Conservation (phyloP, 305 asterid species). For the Solanum hybrid region DNA sequence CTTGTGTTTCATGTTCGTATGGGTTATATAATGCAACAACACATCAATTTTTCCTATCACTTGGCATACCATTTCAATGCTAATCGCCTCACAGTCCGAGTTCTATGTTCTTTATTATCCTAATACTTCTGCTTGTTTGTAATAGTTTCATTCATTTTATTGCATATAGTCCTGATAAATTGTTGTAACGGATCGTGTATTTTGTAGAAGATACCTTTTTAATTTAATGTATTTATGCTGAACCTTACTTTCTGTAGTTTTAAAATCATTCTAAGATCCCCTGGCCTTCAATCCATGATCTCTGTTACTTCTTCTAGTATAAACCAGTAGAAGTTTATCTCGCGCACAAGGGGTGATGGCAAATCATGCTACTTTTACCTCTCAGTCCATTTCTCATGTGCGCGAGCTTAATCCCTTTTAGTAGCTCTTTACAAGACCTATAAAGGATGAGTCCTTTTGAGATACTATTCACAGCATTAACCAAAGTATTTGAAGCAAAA, state of each 20-base stretch:
- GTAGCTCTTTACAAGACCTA: background rate
- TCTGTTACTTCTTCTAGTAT: background rate
- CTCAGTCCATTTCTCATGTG: background rate
- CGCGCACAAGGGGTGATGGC: background rate
- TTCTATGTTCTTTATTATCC: background rate
- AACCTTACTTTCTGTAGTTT: background rate
- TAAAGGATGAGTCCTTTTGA: background rate
- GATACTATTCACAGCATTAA: background rate
- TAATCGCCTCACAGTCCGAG: background rate
- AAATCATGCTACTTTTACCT: background rate
- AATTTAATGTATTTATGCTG: background rate
- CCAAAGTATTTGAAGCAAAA: background rate
- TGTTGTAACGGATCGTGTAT: background rate
- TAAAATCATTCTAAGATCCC: background rate
- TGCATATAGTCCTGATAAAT: background rate
- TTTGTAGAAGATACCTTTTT: background rate
- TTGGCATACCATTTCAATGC: background rate
- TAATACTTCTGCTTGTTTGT: background rate
- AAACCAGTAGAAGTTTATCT: background rate
- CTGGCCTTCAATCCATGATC: background rate
- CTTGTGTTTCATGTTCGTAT: slow-evolving; percentile 2
- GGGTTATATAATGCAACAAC: background rate
- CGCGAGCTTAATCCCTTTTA: background rate
- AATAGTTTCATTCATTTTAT: background rate
- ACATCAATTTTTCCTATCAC: background rate